These are phyloP conservation scores for Zostera marina DNA, from an alignment of 116 monocot genomes.

Conservation along the genomic window DNA sequence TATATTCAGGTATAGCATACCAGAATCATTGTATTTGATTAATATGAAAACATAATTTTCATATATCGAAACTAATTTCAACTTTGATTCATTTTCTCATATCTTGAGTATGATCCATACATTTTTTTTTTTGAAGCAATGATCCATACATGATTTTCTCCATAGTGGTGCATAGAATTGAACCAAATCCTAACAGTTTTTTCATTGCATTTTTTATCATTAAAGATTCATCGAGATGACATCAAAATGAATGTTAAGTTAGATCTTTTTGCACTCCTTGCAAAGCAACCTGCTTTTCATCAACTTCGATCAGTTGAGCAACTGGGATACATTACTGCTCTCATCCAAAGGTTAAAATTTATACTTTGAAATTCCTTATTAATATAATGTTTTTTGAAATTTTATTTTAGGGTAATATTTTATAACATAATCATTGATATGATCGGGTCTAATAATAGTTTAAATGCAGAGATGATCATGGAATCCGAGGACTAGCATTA, in stretches of 20 bases:
- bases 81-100: too few relatives aligned
- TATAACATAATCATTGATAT: neutral
- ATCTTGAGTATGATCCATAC: too few relatives aligned
- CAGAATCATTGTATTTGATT: too few relatives aligned
- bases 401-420: too few relatives aligned
- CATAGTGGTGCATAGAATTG: too few relatives aligned
- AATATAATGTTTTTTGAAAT: neutral
- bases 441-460: neutral
- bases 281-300: conserved; percentile 86
- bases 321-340: conserved; percentile 80
- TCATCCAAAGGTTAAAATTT: conserved; percentile 40
- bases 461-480: conserved; percentile 50
- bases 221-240: conserved; percentile 81
- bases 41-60: too few relatives aligned
- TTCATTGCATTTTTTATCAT: neutral
- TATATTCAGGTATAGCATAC: conserved; percentile 21
- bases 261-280: conserved; percentile 67
- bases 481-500: conserved; percentile 56
- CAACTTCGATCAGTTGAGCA: conserved; percentile 91
- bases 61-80: too few relatives aligned
- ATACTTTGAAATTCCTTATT: neutral
- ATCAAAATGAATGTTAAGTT: conserved; percentile 57
- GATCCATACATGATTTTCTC: too few relatives aligned
- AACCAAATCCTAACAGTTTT: neutral
- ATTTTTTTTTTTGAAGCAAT: too few relatives aligned